These are phyloP conservation scores for Setaria italica DNA, from an alignment of 202 grass and related monocot species.

Conservation along the genomic window DNA sequence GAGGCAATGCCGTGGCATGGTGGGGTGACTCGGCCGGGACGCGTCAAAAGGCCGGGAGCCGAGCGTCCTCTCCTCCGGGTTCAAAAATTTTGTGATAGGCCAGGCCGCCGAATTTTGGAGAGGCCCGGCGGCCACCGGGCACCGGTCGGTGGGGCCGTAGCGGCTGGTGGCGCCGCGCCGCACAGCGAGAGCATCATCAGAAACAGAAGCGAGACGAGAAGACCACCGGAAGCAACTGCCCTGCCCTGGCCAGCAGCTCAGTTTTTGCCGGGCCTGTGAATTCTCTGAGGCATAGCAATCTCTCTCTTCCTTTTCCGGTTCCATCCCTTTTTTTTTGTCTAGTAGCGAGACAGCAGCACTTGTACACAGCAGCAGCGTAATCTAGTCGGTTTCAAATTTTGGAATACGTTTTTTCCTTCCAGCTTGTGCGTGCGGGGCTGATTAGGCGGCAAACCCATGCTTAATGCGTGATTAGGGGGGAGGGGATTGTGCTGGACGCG, in stretches of 20 bases:
- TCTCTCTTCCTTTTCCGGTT: background rate
- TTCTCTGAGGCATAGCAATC: background rate
- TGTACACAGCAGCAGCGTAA: constrained; percentile 34
- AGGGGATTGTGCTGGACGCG: constrained; percentile 53
- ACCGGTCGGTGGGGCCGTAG: constrained; percentile 3
- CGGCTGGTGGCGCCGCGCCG: background rate
- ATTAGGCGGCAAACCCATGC: constrained; percentile 55
- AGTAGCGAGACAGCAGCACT: constrained; percentile 18
- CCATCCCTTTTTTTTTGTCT: background rate
- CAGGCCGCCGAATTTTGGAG: constrained; percentile 40
- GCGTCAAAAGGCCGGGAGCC: background rate
- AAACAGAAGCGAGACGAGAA: background rate
- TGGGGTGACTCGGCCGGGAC: constrained; percentile 21
- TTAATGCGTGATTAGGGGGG: constrained; percentile 55
- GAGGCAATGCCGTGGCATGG: constrained; percentile 54
- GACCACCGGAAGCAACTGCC: background rate
- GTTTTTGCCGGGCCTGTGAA: constrained; percentile 37
- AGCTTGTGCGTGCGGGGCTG: constrained; percentile 34
- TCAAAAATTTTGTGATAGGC: constrained; percentile 34
- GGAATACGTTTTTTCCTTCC: background rate
- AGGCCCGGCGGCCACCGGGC: background rate
- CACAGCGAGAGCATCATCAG: background rate
- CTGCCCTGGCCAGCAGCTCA: background rate
- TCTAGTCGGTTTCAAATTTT: constrained; percentile 45
- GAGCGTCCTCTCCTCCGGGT: constrained; percentile 2